phyloP scores from a whole-genome alignment of 1,284 basidiomycete genomes.

The Trametes pubescens region DNA sequence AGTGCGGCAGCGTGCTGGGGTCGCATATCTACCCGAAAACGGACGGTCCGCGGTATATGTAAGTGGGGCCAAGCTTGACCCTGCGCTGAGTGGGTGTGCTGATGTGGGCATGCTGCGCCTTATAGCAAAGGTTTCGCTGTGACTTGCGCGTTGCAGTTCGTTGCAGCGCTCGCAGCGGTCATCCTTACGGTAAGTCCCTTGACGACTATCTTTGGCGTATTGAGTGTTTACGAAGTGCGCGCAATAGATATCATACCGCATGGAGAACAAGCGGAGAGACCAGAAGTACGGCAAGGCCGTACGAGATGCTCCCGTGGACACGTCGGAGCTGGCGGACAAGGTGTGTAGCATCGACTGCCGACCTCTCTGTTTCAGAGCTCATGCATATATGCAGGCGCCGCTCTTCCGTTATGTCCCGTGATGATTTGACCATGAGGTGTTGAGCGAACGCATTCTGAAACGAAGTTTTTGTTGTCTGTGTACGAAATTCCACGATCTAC shows the following conservation, averaged over 20 bases:
- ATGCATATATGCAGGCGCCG: background rate
- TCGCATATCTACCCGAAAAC: conserved; percentile 73
- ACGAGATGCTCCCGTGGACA: conserved; percentile 64
- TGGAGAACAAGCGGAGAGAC: conserved; percentile 68
- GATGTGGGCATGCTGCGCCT: background rate
- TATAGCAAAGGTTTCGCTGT: conserved; percentile 74
- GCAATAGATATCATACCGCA: conserved; percentile 65
- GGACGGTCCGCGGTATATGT: conserved; percentile 73
- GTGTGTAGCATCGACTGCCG: conserved; percentile 44
- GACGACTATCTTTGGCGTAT: background rate
- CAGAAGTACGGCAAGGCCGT: conserved; percentile 60
- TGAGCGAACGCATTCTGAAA: no score
- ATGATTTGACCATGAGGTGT: no score
- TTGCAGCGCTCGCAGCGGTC: conserved; percentile 61
- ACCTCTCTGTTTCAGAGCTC: background rate
- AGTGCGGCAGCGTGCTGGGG: conserved; percentile 75
- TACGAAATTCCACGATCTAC: no score
- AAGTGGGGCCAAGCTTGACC: conserved; percentile 29
- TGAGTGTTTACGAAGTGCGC: background rate
- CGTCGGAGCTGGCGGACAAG: conserved; percentile 71
- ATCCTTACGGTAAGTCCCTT: conserved; percentile 57
- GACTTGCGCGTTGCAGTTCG: conserved; percentile 62
- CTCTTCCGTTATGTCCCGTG: no score
- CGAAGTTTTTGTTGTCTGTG: no score
- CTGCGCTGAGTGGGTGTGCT: background rate